Base-by-base conservation (phyloP, 176 grass and related monocot species). In the Oryza glumipatula region DNA sequence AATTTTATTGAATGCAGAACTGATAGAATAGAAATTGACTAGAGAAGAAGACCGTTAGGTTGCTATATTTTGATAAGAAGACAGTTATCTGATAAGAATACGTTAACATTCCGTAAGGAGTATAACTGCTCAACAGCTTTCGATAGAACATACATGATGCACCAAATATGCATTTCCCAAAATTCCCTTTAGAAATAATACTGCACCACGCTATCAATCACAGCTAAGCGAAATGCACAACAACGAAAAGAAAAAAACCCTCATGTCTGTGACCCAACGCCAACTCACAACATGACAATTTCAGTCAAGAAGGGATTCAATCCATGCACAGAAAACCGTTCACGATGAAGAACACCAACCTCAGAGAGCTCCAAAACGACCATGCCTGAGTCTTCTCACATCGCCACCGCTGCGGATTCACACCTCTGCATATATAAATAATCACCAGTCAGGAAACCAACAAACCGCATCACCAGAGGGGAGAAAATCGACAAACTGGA, bases 321-420 rank as follows among this genome's bases (percentile, higher is more conserved):
- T 48, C 9, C 44, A 28, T 48, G 22, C 19, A 16, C 11, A 73
- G 3, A 23, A 24, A 64, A 21, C 6, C 13, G 33, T 38, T 67
- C 11, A 15, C 3, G 22, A 16, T 11, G 41, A 4, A 38, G 4
- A 14, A 39, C 41, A 9, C 67, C 51, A 64, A 85, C 83, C 83
- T 78, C 63, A 85, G 38, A 36, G 75, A 35, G 38, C 38, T 63
- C 74, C 83, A 74, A 7, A 45, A 45, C 4, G 51, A 64, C 16
- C 16, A 7, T 11, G 33, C 51, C 10, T 71, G 51, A 46, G 24
- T 36, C 45, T 22, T 85, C 15, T 78, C 67, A 3, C 74, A 64
- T 35, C 38, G 75, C 67, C 75, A 71, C 5, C 1, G 7, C 51
- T 48, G 83, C 3, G 41, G 71, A 47, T 17, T 78, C 3, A 16